Evolutionary conservation across 2,329 filamentous ascomycete genomes (phyloP).

Genomic region (Diplodia scrobiculata): DNA sequence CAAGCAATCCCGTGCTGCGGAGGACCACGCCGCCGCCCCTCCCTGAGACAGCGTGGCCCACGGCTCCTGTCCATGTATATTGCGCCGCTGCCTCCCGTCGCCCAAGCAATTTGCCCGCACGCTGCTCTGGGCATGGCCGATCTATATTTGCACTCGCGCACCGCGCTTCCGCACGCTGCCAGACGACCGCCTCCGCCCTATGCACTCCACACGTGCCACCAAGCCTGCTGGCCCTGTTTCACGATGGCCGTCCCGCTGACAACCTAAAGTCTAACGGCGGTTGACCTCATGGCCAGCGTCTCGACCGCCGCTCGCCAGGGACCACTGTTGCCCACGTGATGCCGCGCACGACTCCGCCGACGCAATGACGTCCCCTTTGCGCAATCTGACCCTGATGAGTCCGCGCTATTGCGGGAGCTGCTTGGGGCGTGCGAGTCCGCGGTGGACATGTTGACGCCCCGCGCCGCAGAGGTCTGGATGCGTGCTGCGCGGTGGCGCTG

Average conservation of each 20-base stretch:
- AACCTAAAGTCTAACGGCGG: conserved; percentile 18
- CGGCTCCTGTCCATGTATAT: conserved; percentile 12
- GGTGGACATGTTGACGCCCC: neutral
- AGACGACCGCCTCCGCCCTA: conserved; percentile 5
- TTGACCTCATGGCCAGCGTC: conserved; percentile 1
- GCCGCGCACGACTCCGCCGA: too few species aligned
- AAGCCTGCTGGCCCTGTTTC: conserved; percentile 12
- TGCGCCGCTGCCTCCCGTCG: conserved; percentile 2
- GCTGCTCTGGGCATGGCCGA: conserved; percentile 12
- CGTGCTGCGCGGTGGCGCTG: conserved; percentile 6
- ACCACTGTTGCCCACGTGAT: neutral
- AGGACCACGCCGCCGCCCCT: conserved; percentile 12
- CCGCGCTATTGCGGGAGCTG: neutral
- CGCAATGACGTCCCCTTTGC: neutral
- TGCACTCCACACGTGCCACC: conserved; percentile 20
- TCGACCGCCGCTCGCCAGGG: neutral
- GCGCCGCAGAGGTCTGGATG: conserved; percentile 13
- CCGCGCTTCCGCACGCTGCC: neutral
- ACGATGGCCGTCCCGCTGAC: conserved; percentile 20
- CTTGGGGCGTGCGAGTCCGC: conserved; percentile 2
- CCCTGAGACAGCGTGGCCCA: conserved; percentile 16
- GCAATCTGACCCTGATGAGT: neutral
- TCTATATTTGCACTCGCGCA: conserved; percentile 25
- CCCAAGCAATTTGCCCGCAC: conserved; percentile 8
- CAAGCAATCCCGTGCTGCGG: conserved; percentile 18